Evolutionary conservation across 2,329 filamentous ascomycete species (phyloP), one percentile per base, ranked within the genome.

Genomic region (Ustulina deusta): DNA sequence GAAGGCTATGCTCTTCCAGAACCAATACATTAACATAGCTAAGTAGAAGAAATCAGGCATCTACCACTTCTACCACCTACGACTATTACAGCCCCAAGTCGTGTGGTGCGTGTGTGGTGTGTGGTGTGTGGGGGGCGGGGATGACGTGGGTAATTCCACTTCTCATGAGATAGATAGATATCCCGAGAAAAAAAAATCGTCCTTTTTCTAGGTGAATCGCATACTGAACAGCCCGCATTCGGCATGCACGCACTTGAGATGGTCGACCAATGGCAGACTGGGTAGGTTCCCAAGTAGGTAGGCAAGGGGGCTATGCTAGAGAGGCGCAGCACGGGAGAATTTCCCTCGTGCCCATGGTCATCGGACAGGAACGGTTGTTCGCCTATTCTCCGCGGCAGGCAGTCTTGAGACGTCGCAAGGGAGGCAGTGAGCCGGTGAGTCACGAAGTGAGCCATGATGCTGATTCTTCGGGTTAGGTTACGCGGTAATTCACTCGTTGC

Each of bases 241-340:
- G 15, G 15, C 36, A 44, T 56, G 36, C 54, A 56, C 54, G 22
- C 40, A 46, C 55, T 46, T 29, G 22, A 20, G 17, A 46, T 32
- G n/a, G 27, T 38, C 38, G 38, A 58, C 62, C 62, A 68, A 68
- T 68, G 52, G 20, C 22, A 54, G 29, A 22, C 20, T 40, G 57
- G 44, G 7, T 1, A 7, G 11, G 44, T 65, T 68, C 66, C 62
- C 57, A 68, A 68, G 66, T 68, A 54, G 66, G 66, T 68, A 68
- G 57, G 62, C 58, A 63, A 44, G 57, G 66, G 51, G 66, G 66
- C 66, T 68, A 65, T 68, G 66, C 62, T 42, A 65, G 34, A 44
- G 54, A 63, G 66, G 66, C 66, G 66, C 66, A 68, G 66, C 62
- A 61, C 25, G 11, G 42, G 13, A 46, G 34, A 52, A 17, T 44